These are phyloP conservation scores for Glonium stellatum DNA, from an alignment of 495 filamentous ascomycete genomes.

Conservation along the genomic window DNA sequence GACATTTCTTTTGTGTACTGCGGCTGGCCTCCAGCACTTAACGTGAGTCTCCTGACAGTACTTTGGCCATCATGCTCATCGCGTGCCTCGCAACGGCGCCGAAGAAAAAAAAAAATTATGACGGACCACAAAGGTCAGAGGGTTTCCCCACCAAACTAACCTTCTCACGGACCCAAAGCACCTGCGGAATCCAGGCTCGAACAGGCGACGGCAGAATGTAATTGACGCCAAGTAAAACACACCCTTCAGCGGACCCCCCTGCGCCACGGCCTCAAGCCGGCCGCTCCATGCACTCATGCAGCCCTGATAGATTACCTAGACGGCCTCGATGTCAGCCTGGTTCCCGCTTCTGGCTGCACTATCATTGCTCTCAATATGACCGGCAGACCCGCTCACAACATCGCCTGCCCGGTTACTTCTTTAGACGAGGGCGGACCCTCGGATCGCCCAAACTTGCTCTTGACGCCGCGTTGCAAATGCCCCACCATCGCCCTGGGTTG, in stretches of 20 bases:
- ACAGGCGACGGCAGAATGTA: conserved; percentile 8
- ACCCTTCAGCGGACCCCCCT: neutral
- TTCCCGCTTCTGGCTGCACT: neutral
- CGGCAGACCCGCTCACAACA: neutral
- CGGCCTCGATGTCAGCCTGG: neutral
- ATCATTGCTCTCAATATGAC: neutral
- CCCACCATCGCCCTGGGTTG: neutral
- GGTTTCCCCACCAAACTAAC: conserved; percentile 17
- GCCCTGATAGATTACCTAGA: neutral
- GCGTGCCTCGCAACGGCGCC: conserved; percentile 6
- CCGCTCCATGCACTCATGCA: neutral
- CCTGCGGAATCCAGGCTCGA: too few species aligned
- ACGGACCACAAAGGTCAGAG: neutral
- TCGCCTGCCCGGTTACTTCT: neutral
- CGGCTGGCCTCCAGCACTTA: too few species aligned
- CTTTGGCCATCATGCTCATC: neutral
- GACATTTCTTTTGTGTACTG: too few species aligned
- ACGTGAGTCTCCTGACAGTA: too few species aligned
- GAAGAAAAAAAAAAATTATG: neutral
- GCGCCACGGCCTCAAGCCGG: neutral
- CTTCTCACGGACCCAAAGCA: neutral
- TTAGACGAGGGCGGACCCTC: neutral
- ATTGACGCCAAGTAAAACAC: conserved; percentile 26
- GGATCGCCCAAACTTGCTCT: neutral
- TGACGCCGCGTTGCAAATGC: neutral